Evolutionary conservation across 2,329 filamentous ascomycete species (phyloP), one percentile per base, ranked within the genome.

Genomic region (Endoconidiophora laricicola): DNA sequence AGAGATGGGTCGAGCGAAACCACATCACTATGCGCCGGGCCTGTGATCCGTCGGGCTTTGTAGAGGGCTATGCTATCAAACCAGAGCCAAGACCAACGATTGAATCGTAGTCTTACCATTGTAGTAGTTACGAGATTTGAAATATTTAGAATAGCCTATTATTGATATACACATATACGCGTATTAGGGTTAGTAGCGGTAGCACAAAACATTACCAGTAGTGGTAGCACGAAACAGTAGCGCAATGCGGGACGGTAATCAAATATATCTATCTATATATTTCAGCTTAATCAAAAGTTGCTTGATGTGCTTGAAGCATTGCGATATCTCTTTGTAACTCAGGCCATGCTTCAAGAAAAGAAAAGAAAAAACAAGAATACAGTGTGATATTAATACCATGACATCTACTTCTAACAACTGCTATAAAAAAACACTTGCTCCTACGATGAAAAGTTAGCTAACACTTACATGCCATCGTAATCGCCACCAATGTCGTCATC

Each of bases 401-500:
- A 24, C 20, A 9, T 24, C 44, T 6, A 26, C 20, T 46, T 38
- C 33, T 38, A 16, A 23, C 12, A 3, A 22, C 41, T 14, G 29
- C n/a, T 18, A 38, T 10, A 18, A 14, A 12, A 7, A 10, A 6
- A 33, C 26, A 33, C 26, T 10, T 33, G 7, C 12, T 33, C 26
- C 7, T 10, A 33, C 12, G 26, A 33, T 33, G 24, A 22, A 18
- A 33, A 9, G 26, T 10, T 37, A 3, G n/a, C 20, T n/a, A 14
- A 5, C 12, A 38, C 54, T 76, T 83, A 96, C 73, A 96, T 86
- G 59, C 86, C 90, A 60, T 96, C 91, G 66, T 95, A 96, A 61
- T 95, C 90, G 52, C 87, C 90, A 49, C 86, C 87, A 44, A 93
- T 81, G 69, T 96, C 91, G 61, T 95, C 91, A 60, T 95, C 91